Evolutionary conservation across 352 stramenopile genomes (phyloP), one percentile per base, ranked within the genome.

Genomic region (Phytopythium oedochilum): DNA sequence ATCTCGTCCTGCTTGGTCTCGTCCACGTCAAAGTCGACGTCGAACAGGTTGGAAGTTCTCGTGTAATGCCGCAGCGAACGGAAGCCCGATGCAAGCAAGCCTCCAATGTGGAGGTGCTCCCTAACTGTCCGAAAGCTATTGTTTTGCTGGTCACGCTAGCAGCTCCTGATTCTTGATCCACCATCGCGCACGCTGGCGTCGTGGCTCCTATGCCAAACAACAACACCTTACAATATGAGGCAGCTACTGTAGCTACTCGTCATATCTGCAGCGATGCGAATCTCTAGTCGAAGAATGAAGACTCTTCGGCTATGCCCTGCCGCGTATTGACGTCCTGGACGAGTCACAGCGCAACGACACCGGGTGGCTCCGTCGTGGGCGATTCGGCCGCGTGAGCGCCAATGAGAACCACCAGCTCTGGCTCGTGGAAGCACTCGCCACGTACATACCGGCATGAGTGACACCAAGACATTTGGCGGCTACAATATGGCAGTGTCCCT

Each of bases 331-430:
- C 3, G 47, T 78, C 6, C 39, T 81, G 0, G 61, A 78, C 47
- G 66, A 68, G 15, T 18, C 12, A 7, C n/a, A 73, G 20, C 62
- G 64, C 12, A 26, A 34, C 12, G 71, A 81, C 53, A 53, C 78
- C 18, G 63, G 64, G 49, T 47, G 42, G 0, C 34, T 64, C 15
- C 28, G 31, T 14, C 20, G 50, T 1, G 65, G 71, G 25, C 46
- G 60, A 20, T 71, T 75, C 22, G 63, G 49, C 64, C 60, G 73
- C 22, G 64, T 71, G 26, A 71, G 61, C 32, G 60, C 47, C 6
- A 71, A 55, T 32, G 61, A 65, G 11, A 65, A 80, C 59, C 79
- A 94, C 49, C 53, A 67, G 22, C 81, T 77, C 17, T 95, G 79
- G 82, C 68, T 78, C 22, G 82, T 60, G 57, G 59, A 68, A 0